phyloP scores from a whole-genome alignment of 805 yeast species.

The Ogataea trehalophila region DNA sequence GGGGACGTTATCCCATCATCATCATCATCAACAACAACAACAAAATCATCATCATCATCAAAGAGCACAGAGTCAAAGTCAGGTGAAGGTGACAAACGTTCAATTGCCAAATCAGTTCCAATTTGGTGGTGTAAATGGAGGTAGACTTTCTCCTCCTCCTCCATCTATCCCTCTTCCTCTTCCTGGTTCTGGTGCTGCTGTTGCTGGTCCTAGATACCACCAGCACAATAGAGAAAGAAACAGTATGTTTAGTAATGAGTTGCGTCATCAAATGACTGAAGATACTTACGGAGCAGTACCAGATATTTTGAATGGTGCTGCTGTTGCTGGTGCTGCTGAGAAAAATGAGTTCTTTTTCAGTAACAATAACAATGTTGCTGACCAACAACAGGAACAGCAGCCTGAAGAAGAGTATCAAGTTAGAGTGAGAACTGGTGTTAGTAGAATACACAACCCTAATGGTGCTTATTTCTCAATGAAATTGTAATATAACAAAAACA shows the following conservation, averaged over 20 bases:
- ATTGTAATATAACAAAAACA: slow-evolving; percentile 5
- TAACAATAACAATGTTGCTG: slow-evolving; percentile 10
- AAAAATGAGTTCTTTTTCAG: not conserved
- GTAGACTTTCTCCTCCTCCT: too few relatives aligned
- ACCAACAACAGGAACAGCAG: slow-evolving; percentile 8
- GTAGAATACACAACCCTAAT: slow-evolving; percentile 36
- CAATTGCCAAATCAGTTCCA: too few relatives aligned
- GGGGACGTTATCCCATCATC: slow-evolving; percentile 5
- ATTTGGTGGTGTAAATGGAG: too few relatives aligned
- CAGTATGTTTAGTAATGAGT: slow-evolving; percentile 17
- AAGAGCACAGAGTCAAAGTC: not conserved
- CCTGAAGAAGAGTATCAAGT: slow-evolving; percentile 35
- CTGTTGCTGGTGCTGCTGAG: not conserved
- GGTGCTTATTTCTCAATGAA: slow-evolving; percentile 29
- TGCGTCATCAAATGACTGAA: slow-evolving; percentile 24
- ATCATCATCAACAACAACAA: not conserved
- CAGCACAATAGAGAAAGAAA: slow-evolving; percentile 3
- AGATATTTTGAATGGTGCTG: not conserved
- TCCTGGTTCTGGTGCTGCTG: too few relatives aligned
- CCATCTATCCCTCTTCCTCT: too few relatives aligned
- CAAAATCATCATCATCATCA: not conserved
- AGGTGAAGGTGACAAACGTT: too few relatives aligned
- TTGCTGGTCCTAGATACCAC: not conserved
- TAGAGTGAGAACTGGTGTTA: slow-evolving; percentile 37
- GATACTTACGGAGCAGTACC: not conserved